These are phyloP conservation scores for Rhynchospora breviuscula DNA, from an alignment of 176 grass and related monocot genomes.

Conservation along the genomic window DNA sequence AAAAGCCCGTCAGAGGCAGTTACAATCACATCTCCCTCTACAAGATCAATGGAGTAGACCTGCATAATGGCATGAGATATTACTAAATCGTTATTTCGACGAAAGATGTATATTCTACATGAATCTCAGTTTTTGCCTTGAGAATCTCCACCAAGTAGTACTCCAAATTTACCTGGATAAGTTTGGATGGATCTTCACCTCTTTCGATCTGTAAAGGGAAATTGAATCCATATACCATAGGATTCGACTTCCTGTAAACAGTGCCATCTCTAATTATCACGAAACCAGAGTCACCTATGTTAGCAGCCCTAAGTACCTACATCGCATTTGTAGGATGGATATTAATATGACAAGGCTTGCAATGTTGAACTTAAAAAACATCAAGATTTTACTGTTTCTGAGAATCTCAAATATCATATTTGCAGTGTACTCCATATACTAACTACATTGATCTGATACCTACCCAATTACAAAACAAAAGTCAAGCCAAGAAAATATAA, in stretches of 20 bases:
- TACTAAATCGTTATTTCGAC: background rate
- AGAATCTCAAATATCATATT: background rate
- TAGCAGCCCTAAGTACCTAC: conserved; percentile 73
- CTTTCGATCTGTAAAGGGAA: conserved; percentile 96
- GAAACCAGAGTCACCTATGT: conserved; percentile 95
- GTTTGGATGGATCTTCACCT: conserved; percentile 75
- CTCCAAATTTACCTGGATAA: conserved; percentile 45
- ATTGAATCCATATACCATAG: conserved; percentile 97
- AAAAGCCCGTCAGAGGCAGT: conserved; percentile 88
- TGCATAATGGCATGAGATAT: conserved; percentile 19
- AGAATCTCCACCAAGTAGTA: background rate
- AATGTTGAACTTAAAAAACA: background rate
- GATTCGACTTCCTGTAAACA: conserved; percentile 63
- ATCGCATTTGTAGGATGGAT: background rate
- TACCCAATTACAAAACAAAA: background rate
- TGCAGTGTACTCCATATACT: background rate
- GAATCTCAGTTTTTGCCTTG: background rate
- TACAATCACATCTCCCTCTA: conserved; percentile 71
- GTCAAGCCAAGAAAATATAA: background rate
- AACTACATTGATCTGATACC: background rate
- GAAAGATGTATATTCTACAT: background rate
- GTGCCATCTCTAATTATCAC: conserved; percentile 75
- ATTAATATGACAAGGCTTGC: background rate
- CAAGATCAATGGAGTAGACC: conserved; percentile 60
- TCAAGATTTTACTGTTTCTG: background rate